Conservation (phyloP, 441 rosid genomes). For the Erodium moschatum region DNA sequence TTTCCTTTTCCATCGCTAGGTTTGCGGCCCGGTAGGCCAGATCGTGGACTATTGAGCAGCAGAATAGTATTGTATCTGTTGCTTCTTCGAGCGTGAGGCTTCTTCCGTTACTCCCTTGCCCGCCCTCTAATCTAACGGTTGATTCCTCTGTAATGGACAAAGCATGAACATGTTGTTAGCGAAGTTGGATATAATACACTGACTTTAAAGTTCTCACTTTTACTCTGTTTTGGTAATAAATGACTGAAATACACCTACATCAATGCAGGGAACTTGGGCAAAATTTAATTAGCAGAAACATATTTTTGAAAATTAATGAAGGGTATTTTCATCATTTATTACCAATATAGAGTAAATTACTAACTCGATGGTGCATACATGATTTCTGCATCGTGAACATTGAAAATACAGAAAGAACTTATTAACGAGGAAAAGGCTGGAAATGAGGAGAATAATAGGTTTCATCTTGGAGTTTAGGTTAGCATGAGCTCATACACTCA, state of each 20-base stretch:
- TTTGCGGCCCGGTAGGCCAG: constrained; percentile 74
- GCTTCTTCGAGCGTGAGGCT: constrained; percentile 97
- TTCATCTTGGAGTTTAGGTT: too few relatives aligned
- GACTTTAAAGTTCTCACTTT: too few relatives aligned
- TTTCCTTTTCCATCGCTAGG: constrained; percentile 61
- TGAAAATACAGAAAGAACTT: too few relatives aligned
- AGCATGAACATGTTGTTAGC: constrained; percentile 25
- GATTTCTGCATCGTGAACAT: constrained; percentile 55
- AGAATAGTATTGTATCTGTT: constrained; percentile 80
- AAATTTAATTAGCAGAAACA: too few relatives aligned
- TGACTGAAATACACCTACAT: too few relatives aligned
- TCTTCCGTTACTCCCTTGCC: constrained; percentile 50
- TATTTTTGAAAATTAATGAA: too few relatives aligned
- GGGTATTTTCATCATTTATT: too few relatives aligned
- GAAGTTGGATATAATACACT: constrained; percentile 13
- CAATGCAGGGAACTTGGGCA: too few relatives aligned
- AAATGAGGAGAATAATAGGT: too few relatives aligned
- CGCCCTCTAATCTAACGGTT: constrained; percentile 52
- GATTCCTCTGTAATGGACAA: constrained; percentile 53
- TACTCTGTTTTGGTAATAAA: too few relatives aligned
- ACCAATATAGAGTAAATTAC: not conserved
- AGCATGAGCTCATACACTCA: too few relatives aligned
- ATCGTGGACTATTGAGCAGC: constrained; percentile 92
- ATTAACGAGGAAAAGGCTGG: too few relatives aligned
- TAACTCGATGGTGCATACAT: not conserved